Evolutionary conservation across 352 stramenopile genomes (phyloP).

Genomic region (Phytophthora pisi): DNA sequence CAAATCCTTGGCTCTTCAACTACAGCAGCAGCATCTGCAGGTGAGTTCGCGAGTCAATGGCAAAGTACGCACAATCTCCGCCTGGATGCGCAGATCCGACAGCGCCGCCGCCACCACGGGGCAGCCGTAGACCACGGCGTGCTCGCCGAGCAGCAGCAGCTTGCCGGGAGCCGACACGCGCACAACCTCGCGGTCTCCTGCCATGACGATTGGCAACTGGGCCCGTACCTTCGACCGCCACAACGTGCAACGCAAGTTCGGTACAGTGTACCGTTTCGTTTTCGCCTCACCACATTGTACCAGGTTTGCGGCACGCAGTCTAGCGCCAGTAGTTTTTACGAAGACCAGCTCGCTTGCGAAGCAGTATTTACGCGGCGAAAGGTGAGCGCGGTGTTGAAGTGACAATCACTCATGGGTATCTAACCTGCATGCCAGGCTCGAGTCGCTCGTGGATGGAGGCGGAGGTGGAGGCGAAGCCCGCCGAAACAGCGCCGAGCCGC

Average conservation of each 20-base stretch:
- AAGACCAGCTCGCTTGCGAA: background rate
- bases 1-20: conserved; percentile 13
- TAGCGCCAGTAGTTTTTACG: conserved; percentile 42
- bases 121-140: conserved; percentile 89
- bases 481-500: background rate
- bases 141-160: conserved; percentile 90
- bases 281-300: background rate
- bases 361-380: conserved; percentile 32
- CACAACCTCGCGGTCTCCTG: conserved; percentile 31
- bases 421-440: background rate
- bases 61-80: conserved; percentile 66
- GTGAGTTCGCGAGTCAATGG: background rate
- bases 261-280: conserved; percentile 3
- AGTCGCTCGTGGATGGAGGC: conserved; percentile 28
- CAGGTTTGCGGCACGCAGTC: background rate
- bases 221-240: background rate
- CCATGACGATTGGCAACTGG: conserved; percentile 26
- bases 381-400: conserved; percentile 16
- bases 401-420: conserved; percentile 23
- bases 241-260: background rate
- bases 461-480: conserved; percentile 3
- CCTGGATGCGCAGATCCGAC: conserved; percentile 83
- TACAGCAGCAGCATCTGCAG: no score
- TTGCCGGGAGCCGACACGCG: conserved; percentile 86
- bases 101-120: conserved; percentile 84